Evolutionary conservation across 1,139 yeast species (phyloP).

Genomic region (Kazachstania sp.): DNA sequence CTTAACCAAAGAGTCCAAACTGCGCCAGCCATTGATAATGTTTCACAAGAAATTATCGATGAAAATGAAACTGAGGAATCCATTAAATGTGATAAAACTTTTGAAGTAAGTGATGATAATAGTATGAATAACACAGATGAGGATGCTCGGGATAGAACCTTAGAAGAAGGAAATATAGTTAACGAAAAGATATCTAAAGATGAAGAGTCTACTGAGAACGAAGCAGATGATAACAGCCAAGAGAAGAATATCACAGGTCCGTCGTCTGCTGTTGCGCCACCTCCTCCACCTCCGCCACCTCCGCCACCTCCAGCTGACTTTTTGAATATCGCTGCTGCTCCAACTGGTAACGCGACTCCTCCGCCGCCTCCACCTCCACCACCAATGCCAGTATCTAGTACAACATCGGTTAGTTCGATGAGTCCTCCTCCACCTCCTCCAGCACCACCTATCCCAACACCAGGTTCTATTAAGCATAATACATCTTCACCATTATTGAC

Average conservation of each 20-base stretch:
- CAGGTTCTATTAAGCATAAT: slow-evolving; percentile 21
- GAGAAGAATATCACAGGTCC: not conserved
- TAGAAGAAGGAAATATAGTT: not conserved
- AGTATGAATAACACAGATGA: not conserved
- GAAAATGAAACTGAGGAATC: not conserved
- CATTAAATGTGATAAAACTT: not conserved
- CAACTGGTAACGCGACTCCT: slow-evolving; percentile 26
- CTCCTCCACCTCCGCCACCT: slow-evolving; percentile 23
- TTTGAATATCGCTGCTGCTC: not conserved
- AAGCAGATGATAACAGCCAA: not conserved
- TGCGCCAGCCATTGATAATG: slow-evolving; percentile 5
- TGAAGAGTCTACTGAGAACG: not conserved
- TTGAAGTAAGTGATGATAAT: not conserved
- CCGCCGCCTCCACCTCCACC: slow-evolving; percentile 30
- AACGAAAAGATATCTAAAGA: not conserved
- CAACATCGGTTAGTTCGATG: slow-evolving; percentile 28
- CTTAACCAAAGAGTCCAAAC: slow-evolving; percentile 43
- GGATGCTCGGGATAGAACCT: not conserved
- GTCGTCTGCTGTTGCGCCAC: slow-evolving; percentile 16
- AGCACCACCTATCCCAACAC: slow-evolving; percentile 24
- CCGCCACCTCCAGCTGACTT: slow-evolving; percentile 1
- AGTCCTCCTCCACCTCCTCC: slow-evolving; percentile 32
- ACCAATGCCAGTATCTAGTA: slow-evolving; percentile 19
- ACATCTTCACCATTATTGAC: slow-evolving; percentile 33
- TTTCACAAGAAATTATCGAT: not conserved